Percentiles rank a stretch among this genome's conserved stretches.
Evolutionary conservation across 2,329 filamentous ascomycete genomes (phyloP).

Genomic region (Emergomyces pasteurianus): DNA sequence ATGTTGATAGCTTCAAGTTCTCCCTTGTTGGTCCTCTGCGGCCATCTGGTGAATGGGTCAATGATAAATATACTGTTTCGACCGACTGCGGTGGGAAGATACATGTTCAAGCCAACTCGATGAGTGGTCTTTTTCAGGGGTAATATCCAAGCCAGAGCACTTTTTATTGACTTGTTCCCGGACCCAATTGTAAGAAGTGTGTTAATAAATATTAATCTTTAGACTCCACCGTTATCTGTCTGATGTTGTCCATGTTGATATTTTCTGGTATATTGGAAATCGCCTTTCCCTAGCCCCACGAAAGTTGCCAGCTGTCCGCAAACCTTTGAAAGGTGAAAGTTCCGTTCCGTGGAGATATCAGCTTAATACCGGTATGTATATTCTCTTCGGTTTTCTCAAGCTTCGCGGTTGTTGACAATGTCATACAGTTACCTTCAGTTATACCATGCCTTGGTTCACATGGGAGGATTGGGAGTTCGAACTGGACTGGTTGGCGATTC

Average conservation of each 20-base stretch:
- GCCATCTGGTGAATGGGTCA: not conserved
- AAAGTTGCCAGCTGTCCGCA: not conserved
- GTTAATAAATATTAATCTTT: not conserved
- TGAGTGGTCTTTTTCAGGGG: slow-evolving; percentile 25
- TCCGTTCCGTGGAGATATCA: not conserved
- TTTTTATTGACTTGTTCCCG: not conserved
- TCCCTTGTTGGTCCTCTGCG: slow-evolving; percentile 7
- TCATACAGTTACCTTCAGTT: slow-evolving; percentile 41
- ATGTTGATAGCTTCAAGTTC: slow-evolving; percentile 15
- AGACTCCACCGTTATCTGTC: not conserved
- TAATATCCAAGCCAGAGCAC: slow-evolving; percentile 12
- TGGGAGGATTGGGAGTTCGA: slow-evolving; percentile 44
- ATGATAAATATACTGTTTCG: slow-evolving; percentile 16
- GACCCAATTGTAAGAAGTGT: not conserved
- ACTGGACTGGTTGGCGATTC: slow-evolving; percentile 42
- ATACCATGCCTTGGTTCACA: slow-evolving; percentile 40
- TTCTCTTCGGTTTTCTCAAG: not conserved
- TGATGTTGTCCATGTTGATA: not conserved
- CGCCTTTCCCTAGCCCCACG: not conserved
- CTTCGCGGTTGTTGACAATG: slow-evolving; percentile 29
- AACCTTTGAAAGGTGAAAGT: not conserved
- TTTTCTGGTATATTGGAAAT: not conserved
- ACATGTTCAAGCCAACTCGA: slow-evolving; percentile 22
- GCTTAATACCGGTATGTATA: not conserved
- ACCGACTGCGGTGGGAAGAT: slow-evolving; percentile 17